Evolutionary conservation across 116 monocot species (phyloP), one percentile per base, ranked within the genome.

Genomic region (Iris pallida): DNA sequence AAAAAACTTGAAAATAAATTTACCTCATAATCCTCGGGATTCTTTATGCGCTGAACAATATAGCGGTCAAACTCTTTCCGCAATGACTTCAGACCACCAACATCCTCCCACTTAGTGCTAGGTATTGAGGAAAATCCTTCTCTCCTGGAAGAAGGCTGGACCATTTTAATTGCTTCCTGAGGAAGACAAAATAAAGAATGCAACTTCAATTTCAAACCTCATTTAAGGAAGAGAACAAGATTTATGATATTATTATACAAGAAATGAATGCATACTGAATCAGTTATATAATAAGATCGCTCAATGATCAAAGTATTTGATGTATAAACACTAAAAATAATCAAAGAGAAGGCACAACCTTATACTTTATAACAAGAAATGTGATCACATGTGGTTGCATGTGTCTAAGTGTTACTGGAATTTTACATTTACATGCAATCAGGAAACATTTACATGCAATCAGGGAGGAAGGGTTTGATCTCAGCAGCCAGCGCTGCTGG

Each of bases 81-180:
- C 57, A 99, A 51, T 47, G 78, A 74, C 41, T 71, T 55, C 69
- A 93, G 93, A 16, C 98, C 98, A 53, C 98, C 98, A 71, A 99
- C 84, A 82, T 99, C 98, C 46, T 90, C 86, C 98, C 93, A 99
- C 43, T 75, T 99, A n/a, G 90, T 86, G 63, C 80, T 73, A 75
- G 98, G 98, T 70, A 93, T 86, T 14, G 88, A 88, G 14, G 98
- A 93, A 81, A 99, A 99, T 44, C 98, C 98, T 80, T 99, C 93
- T 65, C 98, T 84, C 82, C 73, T 93, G 55, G 81, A 79, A 64
- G 93, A 99, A 10, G 98, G 98, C 64, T 93, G 93, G 58, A 93
- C 80, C 55, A 90, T 47, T 81, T 77, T 83, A 30, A 54, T 74
- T 70, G 98, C 98, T 77, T 86, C 93, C 93, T 98, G 48, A 5